These are phyloP conservation scores for Ceratocystis cubensis DNA, from an alignment of 2,329 filamentous ascomycete genomes.

Conservation along the genomic window DNA sequence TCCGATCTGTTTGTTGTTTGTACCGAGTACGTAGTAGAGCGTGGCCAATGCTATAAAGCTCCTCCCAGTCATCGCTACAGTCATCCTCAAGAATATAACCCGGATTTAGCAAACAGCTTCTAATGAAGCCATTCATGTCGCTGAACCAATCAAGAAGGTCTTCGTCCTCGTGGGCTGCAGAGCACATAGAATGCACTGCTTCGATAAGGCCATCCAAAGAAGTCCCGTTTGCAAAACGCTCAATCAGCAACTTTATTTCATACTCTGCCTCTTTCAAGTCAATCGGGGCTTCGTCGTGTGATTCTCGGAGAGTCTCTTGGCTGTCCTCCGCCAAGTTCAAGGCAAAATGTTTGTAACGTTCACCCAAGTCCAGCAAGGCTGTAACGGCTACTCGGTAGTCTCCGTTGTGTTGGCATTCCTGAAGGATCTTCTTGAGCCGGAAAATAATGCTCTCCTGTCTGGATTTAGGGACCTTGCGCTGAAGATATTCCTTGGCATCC, in stretches of 20 bases:
- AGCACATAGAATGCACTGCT: conserved; percentile 73
- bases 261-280: conserved; percentile 59
- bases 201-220: conserved; percentile 77
- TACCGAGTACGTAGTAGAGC: conserved; percentile 85
- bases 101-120: conserved; percentile 73
- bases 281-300: conserved; percentile 37
- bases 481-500: conserved; percentile 59
- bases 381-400: conserved; percentile 90
- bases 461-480: conserved; percentile 79
- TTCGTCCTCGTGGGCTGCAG: conserved; percentile 71
- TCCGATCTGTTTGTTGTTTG: conserved; percentile 67
- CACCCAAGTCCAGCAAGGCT: conserved; percentile 70
- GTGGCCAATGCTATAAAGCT: conserved; percentile 70
- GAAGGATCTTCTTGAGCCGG: conserved; percentile 91
- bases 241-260: conserved; percentile 75
- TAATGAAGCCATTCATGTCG: conserved; percentile 61
- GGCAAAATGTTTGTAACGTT: conserved; percentile 69
- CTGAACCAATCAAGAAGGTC: conserved; percentile 88
- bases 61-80: conserved; percentile 70
- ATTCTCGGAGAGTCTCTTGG: conserved; percentile 57
- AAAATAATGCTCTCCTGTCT: conserved; percentile 85
- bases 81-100: conserved; percentile 79
- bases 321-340: conserved; percentile 52
- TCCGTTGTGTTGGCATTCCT: conserved; percentile 89
- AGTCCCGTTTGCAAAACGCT: conserved; percentile 91